Evolutionary conservation across 1,139 yeast genomes (phyloP).

Genomic region (Pichia sp.): DNA sequence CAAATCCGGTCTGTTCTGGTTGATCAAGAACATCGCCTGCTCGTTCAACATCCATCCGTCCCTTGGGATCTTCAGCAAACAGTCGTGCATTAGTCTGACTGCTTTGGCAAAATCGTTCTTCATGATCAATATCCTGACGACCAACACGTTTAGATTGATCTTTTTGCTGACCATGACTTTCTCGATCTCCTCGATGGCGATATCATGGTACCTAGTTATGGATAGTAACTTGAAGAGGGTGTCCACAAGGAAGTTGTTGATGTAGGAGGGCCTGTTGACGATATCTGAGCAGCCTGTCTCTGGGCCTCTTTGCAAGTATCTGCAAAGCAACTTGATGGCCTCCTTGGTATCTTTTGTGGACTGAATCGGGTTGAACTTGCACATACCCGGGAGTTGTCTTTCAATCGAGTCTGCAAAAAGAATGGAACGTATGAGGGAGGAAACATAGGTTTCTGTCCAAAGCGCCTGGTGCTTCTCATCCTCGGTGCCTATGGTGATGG

Average conservation of each 20-base stretch:
- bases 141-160: conserved; percentile 47
- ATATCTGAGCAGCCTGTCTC: conserved; percentile 59
- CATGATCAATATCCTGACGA: conserved; percentile 48
- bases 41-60: conserved; percentile 56
- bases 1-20: conserved; percentile 61
- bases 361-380: conserved; percentile 42
- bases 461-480: conserved; percentile 34
- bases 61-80: conserved; percentile 53
- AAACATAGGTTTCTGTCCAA: conserved; percentile 82
- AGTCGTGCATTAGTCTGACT: conserved; percentile 58
- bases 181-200: conserved; percentile 52
- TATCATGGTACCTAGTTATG: conserved; percentile 59
- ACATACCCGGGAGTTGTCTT: conserved; percentile 54
- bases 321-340: conserved; percentile 58
- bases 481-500: conserved; percentile 19
- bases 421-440: conserved; percentile 67
- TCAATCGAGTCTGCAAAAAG: conserved; percentile 63
- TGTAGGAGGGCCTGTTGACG: conserved; percentile 62
- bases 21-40: conserved; percentile 70
- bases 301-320: conserved; percentile 62
- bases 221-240: conserved; percentile 63
- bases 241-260: conserved; percentile 73
- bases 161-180: conserved; percentile 31
- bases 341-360: conserved; percentile 46
- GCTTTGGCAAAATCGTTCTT: conserved; percentile 80